Evolutionary conservation across 2,329 filamentous ascomycete species (phyloP), one percentile per base, ranked within the genome.

Genomic region (Clarireedia hainanense): DNA sequence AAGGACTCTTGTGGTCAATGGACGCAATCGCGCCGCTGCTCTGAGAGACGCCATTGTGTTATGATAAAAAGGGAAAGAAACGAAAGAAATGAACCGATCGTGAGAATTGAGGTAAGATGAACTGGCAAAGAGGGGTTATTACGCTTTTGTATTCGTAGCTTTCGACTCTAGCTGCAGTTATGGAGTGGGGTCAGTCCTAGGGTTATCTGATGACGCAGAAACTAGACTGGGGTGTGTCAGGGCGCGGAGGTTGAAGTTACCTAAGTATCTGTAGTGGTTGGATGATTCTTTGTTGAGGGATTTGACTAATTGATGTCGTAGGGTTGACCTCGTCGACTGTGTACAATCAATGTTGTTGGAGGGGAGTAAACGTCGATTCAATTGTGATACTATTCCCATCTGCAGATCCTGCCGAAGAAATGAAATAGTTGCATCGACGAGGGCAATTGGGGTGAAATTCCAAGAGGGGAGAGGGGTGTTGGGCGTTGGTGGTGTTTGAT

Each of bases 11-110:
- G 58, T 34, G 26, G 61, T 59, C 51, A 63, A 34, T 46, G 66
- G 61, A 52, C 61, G 65, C 59, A 69, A 60, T 15, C 60, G 62
- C 42, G 63, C 63, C 27, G 65, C 65, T 56, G 63, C 63, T 65
- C 67, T 63, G 53, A 67, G 57, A 17, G 66, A 68, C 52, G 67
- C 64, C 66, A 68, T 68, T 43, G 6, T 50, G 15, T 10, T 20
- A 20, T 27, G 2, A 23, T 15, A 14, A 23, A 17, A 27, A 24
- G 20, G 15, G 5, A n/a, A 40, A 7, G 17, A 17, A 17, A 20
- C 27, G 15, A 47, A 15, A 37, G 23, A 45, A 30, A 24, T 27
- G 24, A 46, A 26, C 12, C 23, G 50, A 50, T 34, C 20, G 23
- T 7, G 7, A 6, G 4, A 36, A 40, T 6, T 6, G 23, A 37